phyloP scores from a whole-genome alignment of 345 rosid species.

The Aquilaria malaccensis region DNA sequence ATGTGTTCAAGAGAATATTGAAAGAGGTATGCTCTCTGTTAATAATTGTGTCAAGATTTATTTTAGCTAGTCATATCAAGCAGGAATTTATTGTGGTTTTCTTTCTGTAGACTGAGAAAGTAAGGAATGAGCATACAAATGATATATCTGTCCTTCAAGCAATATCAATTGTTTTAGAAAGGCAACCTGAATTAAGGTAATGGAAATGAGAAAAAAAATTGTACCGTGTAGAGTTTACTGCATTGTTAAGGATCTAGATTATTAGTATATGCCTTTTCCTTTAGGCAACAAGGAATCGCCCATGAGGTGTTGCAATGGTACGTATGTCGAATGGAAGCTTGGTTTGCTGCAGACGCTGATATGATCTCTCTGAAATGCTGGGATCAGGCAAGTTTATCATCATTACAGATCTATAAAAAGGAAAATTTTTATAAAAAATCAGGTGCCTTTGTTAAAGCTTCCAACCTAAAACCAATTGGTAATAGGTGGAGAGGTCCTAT shows the following conservation, averaged over 20 bases:
- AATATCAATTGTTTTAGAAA: slow-evolving; percentile 58
- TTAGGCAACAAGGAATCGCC: slow-evolving; percentile 69
- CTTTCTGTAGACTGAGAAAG: slow-evolving; percentile 56
- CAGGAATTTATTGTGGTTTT: slow-evolving; percentile 10
- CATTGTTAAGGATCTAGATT: slow-evolving; percentile 1
- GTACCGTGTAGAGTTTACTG: background rate
- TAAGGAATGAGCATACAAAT: slow-evolving; percentile 56
- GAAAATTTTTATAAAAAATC: too few species aligned
- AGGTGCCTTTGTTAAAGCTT: too few species aligned
- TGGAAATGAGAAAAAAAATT: background rate
- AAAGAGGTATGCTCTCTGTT: slow-evolving; percentile 42
- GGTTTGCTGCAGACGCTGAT: slow-evolving; percentile 95
- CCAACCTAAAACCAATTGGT: too few species aligned
- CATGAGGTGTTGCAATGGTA: slow-evolving; percentile 87
- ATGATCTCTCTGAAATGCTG: slow-evolving; percentile 75
- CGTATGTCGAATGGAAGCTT: slow-evolving; percentile 91
- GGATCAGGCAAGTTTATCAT: slow-evolving; percentile 65
- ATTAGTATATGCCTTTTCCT: slow-evolving; percentile 16
- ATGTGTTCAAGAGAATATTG: slow-evolving; percentile 67
- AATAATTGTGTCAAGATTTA: background rate
- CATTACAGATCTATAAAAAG: background rate
- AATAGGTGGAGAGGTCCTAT: too few species aligned
- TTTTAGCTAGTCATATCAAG: background rate
- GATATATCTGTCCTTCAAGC: slow-evolving; percentile 92
- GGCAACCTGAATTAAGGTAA: slow-evolving; percentile 75